A percentile compares a stretch with the other conserved stretches of the same genome.
Evolutionary conservation across 2,329 filamentous ascomycete genomes (phyloP).

Genomic region (Trichoderma oligosporum): DNA sequence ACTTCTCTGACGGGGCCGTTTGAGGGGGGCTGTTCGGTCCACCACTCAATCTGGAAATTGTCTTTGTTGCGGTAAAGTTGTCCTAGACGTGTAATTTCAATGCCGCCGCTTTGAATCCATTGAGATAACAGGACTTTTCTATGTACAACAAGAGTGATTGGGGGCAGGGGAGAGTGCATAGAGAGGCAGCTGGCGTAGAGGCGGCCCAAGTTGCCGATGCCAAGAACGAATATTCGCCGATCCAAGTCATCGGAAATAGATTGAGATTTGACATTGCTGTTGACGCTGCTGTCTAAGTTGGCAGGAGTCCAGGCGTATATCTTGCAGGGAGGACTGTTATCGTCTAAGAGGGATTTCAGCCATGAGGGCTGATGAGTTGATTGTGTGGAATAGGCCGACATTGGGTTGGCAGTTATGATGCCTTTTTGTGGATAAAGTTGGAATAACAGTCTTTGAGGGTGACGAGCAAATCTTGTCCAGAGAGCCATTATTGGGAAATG

Average conservation of each 20-base stretch:
- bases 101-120: constrained; percentile 44
- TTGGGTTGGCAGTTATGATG: not conserved
- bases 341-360: constrained; percentile 32
- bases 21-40: constrained; percentile 44
- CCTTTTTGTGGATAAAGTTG: not conserved
- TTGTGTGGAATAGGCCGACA: constrained; percentile 3
- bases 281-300: constrained; percentile 26
- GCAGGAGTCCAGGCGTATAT: constrained; percentile 37
- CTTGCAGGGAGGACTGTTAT: constrained; percentile 30
- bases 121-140: constrained; percentile 46
- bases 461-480: not conserved
- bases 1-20: constrained; percentile 40
- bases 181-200: constrained; percentile 72
- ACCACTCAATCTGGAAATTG: constrained; percentile 51
- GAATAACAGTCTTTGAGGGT: not conserved
- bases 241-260: constrained; percentile 21
- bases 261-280: not conserved
- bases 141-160: constrained; percentile 78
- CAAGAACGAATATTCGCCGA: constrained; percentile 70
- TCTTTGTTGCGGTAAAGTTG: constrained; percentile 29
- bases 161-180: constrained; percentile 56
- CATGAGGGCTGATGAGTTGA: constrained; percentile 32
- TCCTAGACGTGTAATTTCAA: constrained; percentile 42
- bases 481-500: not conserved
- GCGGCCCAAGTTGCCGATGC: constrained; percentile 75